These are phyloP conservation scores for Malassezia yamatoensis DNA, from an alignment of 1,284 basidiomycete genomes.

Conservation along the genomic window DNA sequence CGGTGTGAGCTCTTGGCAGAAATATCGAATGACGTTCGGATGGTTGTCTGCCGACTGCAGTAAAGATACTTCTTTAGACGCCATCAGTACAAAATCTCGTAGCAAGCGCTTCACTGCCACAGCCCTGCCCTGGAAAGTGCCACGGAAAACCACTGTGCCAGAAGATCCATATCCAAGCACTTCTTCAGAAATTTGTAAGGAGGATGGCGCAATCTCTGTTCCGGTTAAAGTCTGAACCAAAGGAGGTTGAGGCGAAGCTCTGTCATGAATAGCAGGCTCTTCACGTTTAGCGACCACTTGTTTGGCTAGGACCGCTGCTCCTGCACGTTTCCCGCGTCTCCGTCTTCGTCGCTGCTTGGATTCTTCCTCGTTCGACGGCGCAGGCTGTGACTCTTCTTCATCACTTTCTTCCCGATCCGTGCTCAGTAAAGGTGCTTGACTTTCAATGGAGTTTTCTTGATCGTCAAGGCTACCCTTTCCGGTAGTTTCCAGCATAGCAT, in stretches of 20 bases:
- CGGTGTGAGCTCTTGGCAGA: conserved; percentile 75
- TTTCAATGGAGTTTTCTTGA: neutral
- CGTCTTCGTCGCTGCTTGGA: conserved; percentile 16
- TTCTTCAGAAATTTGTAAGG: conserved; percentile 32
- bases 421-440: neutral
- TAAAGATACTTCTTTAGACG: conserved; percentile 83
- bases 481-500: neutral
- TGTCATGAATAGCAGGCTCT: too few relatives aligned
- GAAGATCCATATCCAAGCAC: conserved; percentile 72
- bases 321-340: conserved; percentile 40
- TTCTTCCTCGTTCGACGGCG: conserved; percentile 1
- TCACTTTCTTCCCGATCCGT: neutral
- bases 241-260: neutral
- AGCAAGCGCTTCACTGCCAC: conserved; percentile 94
- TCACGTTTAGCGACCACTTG: neutral
- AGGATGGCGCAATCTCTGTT: conserved; percentile 8
- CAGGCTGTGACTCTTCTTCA: neutral
- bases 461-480: neutral
- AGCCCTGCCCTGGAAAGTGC: conserved; percentile 84
- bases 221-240: neutral
- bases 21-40: conserved; percentile 91
- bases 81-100: conserved; percentile 87
- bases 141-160: conserved; percentile 86
- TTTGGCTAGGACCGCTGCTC: conserved; percentile 43
- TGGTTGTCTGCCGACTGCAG: conserved; percentile 86